phyloP scores from a whole-genome alignment of 805 yeast species.

The Yarrowia porcina region DNA sequence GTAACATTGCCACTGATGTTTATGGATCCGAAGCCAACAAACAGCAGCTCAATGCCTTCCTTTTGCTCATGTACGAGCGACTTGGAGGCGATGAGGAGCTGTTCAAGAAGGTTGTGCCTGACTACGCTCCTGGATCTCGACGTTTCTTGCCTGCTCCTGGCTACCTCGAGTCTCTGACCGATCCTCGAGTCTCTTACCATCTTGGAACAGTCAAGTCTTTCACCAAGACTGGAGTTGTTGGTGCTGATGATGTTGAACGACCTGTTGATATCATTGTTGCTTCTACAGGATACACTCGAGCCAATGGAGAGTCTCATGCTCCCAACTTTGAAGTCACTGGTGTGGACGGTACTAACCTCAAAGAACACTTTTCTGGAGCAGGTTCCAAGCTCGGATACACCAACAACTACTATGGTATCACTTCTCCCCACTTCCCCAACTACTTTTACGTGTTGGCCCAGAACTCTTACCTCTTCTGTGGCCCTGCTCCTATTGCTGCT shows the following conservation, averaged over 20 bases:
- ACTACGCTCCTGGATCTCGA: conserved; percentile 31
- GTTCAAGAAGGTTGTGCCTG: conserved; percentile 30
- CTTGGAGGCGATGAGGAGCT: conserved; percentile 25
- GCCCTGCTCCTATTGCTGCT: conserved; percentile 25
- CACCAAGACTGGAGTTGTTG: conserved; percentile 30
- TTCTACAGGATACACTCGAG: conserved; percentile 27
- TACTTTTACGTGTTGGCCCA: conserved; percentile 28
- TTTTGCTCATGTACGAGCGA: conserved; percentile 25
- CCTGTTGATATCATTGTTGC: conserved; percentile 27
- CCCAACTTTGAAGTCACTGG: conserved; percentile 27
- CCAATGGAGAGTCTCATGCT: conserved; percentile 13
- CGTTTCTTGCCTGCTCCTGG: conserved; percentile 32
- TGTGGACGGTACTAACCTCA: conserved; percentile 22
- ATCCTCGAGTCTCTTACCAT: conserved; percentile 31
- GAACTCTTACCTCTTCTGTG: conserved; percentile 24
- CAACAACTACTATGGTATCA: conserved; percentile 28
- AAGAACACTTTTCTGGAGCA: conserved; percentile 23
- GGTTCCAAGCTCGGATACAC: conserved; percentile 25
- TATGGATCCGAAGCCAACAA: conserved; percentile 19
- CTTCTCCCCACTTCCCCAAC: conserved; percentile 31
- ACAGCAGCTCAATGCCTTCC: conserved; percentile 7
- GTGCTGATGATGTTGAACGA: conserved; percentile 27
- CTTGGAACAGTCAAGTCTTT: conserved; percentile 27
- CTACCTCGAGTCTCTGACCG: conserved; percentile 30
- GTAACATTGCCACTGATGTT: conserved; percentile 21